phyloP scores from a whole-genome alignment of 2,329 filamentous ascomycete genomes.

The Pleomassaria siparia region DNA sequence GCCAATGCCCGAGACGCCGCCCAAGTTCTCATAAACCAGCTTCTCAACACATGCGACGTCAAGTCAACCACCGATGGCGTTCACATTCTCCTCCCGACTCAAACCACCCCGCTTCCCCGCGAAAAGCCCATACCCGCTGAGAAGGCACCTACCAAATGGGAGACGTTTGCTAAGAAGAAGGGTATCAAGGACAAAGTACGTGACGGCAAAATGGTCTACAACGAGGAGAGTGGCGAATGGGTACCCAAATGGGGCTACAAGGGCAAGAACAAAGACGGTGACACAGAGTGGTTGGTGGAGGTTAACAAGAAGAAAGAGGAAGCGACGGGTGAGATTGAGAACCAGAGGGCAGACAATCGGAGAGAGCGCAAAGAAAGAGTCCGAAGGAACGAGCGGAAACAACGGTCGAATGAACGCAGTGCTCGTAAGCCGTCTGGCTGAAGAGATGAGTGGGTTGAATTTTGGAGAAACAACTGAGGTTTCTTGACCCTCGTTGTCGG shows the following conservation, averaged over 20 bases:
- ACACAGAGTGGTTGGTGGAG: slow-evolving; percentile 89
- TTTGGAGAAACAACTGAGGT: neutral
- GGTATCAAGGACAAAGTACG: slow-evolving; percentile 88
- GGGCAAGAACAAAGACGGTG: slow-evolving; percentile 80
- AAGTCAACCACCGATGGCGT: slow-evolving; percentile 69
- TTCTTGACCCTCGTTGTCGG: slow-evolving; percentile 1
- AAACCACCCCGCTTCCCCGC: slow-evolving; percentile 73
- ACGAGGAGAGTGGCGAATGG: slow-evolving; percentile 85
- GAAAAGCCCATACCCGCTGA: slow-evolving; percentile 86
- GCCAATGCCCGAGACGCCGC: slow-evolving; percentile 82
- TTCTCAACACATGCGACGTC: slow-evolving; percentile 84
- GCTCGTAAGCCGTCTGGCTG: slow-evolving; percentile 59
- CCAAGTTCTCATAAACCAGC: slow-evolving; percentile 90
- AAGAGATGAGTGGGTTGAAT: slow-evolving; percentile 6
- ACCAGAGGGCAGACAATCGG: slow-evolving; percentile 58
- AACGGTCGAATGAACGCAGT: slow-evolving; percentile 62
- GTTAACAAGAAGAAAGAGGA: slow-evolving; percentile 72
- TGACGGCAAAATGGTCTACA: slow-evolving; percentile 79
- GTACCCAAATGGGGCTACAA: slow-evolving; percentile 94
- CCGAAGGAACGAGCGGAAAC: slow-evolving; percentile 47
- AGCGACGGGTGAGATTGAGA: slow-evolving; percentile 64
- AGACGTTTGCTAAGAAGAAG: slow-evolving; percentile 94
- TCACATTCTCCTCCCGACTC: slow-evolving; percentile 73
- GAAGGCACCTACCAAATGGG: slow-evolving; percentile 89
- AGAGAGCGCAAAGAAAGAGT: slow-evolving; percentile 59